Evolutionary conservation across 1,284 basidiomycete species (phyloP).

Genomic region (Anthracocystis setariae): DNA sequence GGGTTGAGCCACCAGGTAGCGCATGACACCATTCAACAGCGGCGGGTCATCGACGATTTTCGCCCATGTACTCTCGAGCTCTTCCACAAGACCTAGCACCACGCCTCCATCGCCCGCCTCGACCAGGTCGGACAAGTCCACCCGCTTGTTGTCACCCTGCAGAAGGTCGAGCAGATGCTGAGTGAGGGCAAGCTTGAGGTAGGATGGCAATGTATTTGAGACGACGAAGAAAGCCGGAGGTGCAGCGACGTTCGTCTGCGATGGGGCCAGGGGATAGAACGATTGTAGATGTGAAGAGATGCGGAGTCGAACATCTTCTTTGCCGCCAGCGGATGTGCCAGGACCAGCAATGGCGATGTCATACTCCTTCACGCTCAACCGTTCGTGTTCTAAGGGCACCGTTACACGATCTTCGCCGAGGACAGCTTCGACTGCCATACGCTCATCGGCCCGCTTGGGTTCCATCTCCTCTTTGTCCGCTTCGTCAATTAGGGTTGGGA

Average conservation of each 20-base stretch:
- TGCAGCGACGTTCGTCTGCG: conserved; percentile 52
- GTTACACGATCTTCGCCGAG: conserved; percentile 68
- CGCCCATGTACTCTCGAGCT: conserved; percentile 72
- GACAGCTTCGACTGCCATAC: conserved; percentile 74
- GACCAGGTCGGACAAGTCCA: conserved; percentile 72
- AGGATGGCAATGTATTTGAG: conserved; percentile 78
- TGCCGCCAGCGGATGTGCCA: conserved; percentile 34
- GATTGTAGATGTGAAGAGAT: conserved; percentile 74
- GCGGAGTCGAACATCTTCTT: conserved; percentile 74
- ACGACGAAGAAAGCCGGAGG: conserved; percentile 81
- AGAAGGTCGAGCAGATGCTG: conserved; percentile 69
- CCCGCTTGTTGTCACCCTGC: conserved; percentile 62
- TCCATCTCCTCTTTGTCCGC: conserved; percentile 59
- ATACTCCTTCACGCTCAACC: conserved; percentile 64
- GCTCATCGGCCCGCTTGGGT: conserved; percentile 74
- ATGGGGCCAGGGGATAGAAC: conserved; percentile 63
- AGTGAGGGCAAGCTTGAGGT: conserved; percentile 85
- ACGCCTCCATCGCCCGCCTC: conserved; percentile 78
- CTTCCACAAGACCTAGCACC: conserved; percentile 78
- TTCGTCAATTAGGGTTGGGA: conserved; percentile 7
- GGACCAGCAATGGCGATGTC: conserved; percentile 63
- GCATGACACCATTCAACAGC: conserved; percentile 62
- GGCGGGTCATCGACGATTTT: conserved; percentile 64
- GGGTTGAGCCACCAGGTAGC: conserved; percentile 37
- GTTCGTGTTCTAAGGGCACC: conserved; percentile 46